Base-by-base conservation (phyloP, 2,329 filamentous ascomycete genomes). In the Ophiocordyceps camponoti-rufipedis region DNA sequence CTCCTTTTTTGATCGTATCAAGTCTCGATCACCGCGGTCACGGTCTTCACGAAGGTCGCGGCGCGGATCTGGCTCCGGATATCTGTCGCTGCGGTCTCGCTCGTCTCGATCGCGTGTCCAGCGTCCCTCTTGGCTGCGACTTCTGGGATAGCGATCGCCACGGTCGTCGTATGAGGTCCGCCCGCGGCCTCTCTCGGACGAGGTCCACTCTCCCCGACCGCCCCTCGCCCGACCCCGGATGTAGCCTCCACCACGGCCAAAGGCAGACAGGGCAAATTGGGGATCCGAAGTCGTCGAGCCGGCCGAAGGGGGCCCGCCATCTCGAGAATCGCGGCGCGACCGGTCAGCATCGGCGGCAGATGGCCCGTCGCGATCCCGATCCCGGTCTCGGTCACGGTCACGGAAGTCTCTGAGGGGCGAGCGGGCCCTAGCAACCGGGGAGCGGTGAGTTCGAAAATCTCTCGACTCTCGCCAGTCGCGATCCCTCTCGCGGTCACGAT, bases 231-330 rank as follows among this genome's bases (percentile, higher is more conserved):
- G 72, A 2, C 77, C 75, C 45, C 72, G 67, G 28, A 62, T 58
- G 48, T 74, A 74, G 6, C 72, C 72, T 29, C 72, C 70, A 18
- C 78, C 73, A 11, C 72, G 71, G 46, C 71, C 70, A 9, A 71
- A 68, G 10, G 68, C 67, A 9, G 67, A 60, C 48, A 62, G 55
- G 16, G 68, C 71, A 47, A 80, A 79, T 1, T 73, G 69, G 12
- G 75, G 71, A 49, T 87, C 82, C 0, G 82, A 83, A 19, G 76
- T 78, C 10, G 76, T 77, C 3, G 82, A 85, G 5, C 79, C 79
- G 16, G 79, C 80, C 1, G 81, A 83, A 19, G 78, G 72, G 11
- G 82, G 81, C 0, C 82, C 65, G 10, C 60, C 82, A 54, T 88
- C 83, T 54, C 83, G 71, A 9, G 82, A 85, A 14, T 73, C 78